Evolutionary conservation across 1,139 yeast genomes (phyloP), one percentile per base, ranked within the genome.

Genomic region (Taphrina flavorubra): DNA sequence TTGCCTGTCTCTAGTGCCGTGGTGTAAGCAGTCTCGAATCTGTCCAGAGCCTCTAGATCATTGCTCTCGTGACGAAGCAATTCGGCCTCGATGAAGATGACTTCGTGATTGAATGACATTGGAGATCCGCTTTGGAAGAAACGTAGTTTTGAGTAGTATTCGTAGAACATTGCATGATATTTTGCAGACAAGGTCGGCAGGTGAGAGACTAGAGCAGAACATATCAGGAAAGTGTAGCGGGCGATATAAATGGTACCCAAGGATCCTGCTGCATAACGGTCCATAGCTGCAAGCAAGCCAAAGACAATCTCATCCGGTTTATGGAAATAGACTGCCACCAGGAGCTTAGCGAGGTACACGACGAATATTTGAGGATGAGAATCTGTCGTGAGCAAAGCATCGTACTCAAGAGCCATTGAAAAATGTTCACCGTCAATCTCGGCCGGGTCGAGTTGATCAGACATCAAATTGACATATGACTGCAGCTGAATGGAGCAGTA

Each of bases 61-160:
- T 40, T 39, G 55, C 42, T 39, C 36, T 58, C 65, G n/a, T 49
- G 31, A 25, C 60, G 25, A 11, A 51, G 53, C 20, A 65, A 11
- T 46, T 65, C 68, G 11, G 68, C 68, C 46, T 65, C 60, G 46
- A 65, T 58, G 42, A 65, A 51, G 14, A 37, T 16, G 46, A 64
- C 61, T 25, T 64, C 46, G 34, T 64, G 68, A 20, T 44, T 31
- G 56, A 64, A 64, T 4, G 61, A 53, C n/a, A 34, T 16, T 10
- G 44, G 59, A 14, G 40, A 25, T 11, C 68, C 61, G 8, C 39
- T 37, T 11, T 34, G 51, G 25, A 31, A 64, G 42, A 42, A 49
- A 10, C 40, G 55, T 10, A 64, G 51, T 7, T 36, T 20, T 25
- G 55, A 36, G 20, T 40, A 46, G 40, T 34, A 57, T 37, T 31